These are phyloP conservation scores for Ogataea zsoltii DNA, from an alignment of 805 yeast genomes.

Conservation along the genomic window DNA sequence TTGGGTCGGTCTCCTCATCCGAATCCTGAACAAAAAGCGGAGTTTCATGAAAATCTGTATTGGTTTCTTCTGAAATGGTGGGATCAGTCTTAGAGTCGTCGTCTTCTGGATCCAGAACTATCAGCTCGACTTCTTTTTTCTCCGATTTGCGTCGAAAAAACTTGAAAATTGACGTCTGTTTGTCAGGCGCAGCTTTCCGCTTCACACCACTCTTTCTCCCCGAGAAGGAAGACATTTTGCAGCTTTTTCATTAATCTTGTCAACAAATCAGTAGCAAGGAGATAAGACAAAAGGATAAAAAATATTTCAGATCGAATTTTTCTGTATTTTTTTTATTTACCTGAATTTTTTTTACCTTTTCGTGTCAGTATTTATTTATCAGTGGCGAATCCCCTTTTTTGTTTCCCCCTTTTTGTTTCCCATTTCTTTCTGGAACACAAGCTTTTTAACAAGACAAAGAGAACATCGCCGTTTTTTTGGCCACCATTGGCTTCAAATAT, in stretches of 20 bases:
- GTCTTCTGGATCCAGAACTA: slow-evolving; percentile 14
- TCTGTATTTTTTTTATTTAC: no score
- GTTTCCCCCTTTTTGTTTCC: background rate
- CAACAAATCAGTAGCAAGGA: no score
- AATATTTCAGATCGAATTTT: no score
- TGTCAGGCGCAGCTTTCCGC: background rate
- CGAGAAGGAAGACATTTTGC: background rate
- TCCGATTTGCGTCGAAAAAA: slow-evolving; percentile 15
- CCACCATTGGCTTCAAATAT: no score
- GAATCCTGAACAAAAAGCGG: slow-evolving; percentile 1
- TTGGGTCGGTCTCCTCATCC: slow-evolving; percentile 6
- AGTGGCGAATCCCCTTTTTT: background rate
- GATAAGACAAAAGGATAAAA: no score
- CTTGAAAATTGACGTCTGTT: slow-evolving; percentile 23
- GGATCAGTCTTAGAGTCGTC: no score
- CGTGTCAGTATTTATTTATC: background rate
- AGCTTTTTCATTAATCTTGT: no score
- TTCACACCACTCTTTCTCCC: background rate
- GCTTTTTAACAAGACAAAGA: no score
- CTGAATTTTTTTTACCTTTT: no score
- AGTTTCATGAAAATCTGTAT: background rate
- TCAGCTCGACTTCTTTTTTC: slow-evolving; percentile 8
- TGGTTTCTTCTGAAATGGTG: no score
- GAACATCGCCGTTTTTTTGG: no score
- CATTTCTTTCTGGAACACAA: no score